Evolutionary conservation across 352 stramenopile genomes (phyloP).

Genomic region (Pythium dissimile): DNA sequence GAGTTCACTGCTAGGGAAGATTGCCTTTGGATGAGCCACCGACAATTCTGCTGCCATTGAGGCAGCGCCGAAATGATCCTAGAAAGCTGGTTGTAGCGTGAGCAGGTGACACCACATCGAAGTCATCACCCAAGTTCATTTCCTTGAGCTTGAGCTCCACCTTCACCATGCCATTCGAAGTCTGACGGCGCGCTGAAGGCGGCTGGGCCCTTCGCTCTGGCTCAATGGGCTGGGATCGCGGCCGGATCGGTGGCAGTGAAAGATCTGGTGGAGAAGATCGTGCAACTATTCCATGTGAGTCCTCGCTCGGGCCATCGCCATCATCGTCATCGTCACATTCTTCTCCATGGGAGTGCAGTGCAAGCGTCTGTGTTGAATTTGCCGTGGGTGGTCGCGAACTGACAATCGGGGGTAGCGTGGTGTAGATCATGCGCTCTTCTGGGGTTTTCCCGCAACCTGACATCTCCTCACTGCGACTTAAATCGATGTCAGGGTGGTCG

Average conservation of each 20-base stretch:
- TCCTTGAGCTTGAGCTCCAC: constrained; percentile 63
- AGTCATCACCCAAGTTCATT: constrained; percentile 44
- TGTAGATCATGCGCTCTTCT: too few relatives aligned
- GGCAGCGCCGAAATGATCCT: constrained; percentile 6
- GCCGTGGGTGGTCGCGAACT: background rate
- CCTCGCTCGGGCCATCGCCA: constrained; percentile 2
- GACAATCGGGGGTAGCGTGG: background rate
- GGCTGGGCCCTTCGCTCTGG: background rate
- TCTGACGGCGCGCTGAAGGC: constrained; percentile 4
- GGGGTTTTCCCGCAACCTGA: too few relatives aligned
- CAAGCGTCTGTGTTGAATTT: background rate
- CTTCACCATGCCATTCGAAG: constrained; percentile 31
- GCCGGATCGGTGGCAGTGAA: constrained; percentile 19
- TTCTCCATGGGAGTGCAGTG: background rate
- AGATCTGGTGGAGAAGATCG: background rate
- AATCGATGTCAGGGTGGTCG: background rate
- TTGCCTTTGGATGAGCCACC: background rate
- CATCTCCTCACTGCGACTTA: too few relatives aligned
- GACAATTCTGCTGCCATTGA: background rate
- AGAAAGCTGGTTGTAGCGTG: background rate
- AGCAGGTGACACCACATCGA: constrained; percentile 5
- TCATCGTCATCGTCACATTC: constrained; percentile 15
- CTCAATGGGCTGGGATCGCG: constrained; percentile 3
- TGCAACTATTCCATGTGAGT: constrained; percentile 10
- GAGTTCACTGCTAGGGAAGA: background rate